These are phyloP conservation scores for Dujonia santamariae DNA, from an alignment of 1,139 yeast species.

Conservation along the genomic window DNA sequence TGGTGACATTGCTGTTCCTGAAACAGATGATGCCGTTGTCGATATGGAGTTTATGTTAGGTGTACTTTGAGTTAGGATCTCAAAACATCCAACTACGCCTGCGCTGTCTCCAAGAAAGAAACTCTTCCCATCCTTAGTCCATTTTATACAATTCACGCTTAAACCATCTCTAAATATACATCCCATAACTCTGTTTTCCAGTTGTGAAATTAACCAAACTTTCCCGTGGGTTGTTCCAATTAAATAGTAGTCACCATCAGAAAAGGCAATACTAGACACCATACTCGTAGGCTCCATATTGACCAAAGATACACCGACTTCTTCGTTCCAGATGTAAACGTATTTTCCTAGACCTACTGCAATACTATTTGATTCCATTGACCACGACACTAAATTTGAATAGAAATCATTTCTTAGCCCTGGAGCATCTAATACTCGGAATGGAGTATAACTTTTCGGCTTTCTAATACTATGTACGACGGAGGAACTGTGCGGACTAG, in stretches of 20 bases:
- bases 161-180: slow-evolving; percentile 16
- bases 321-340: slow-evolving; percentile 67
- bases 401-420: slow-evolving; percentile 78
- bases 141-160: slow-evolving; percentile 58
- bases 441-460: slow-evolving; percentile 19
- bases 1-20: too few relatives aligned
- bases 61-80: slow-evolving; percentile 21
- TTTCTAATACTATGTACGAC: too few relatives aligned
- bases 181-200: slow-evolving; percentile 1
- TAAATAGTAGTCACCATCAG: slow-evolving; percentile 44
- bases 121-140: slow-evolving; percentile 48
- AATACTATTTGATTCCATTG: slow-evolving; percentile 45
- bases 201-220: slow-evolving; percentile 5
- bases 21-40: too few relatives aligned
- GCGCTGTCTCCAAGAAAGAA: slow-evolving; percentile 68
- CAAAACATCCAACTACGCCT: slow-evolving; percentile 56
- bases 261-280: slow-evolving; percentile 60
- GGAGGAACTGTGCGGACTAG: too few relatives aligned
- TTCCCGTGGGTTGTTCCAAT: slow-evolving; percentile 42
- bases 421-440: slow-evolving; percentile 58
- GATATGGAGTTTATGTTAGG: too few relatives aligned
- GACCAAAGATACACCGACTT: slow-evolving; percentile 38
- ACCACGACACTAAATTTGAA: slow-evolving; percentile 77
- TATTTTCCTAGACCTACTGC: slow-evolving; percentile 67
- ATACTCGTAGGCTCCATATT: slow-evolving; percentile 25